These are phyloP conservation scores for Nicotiana knightiana DNA, from an alignment of 257 asterid genomes.

Conservation along the genomic window DNA sequence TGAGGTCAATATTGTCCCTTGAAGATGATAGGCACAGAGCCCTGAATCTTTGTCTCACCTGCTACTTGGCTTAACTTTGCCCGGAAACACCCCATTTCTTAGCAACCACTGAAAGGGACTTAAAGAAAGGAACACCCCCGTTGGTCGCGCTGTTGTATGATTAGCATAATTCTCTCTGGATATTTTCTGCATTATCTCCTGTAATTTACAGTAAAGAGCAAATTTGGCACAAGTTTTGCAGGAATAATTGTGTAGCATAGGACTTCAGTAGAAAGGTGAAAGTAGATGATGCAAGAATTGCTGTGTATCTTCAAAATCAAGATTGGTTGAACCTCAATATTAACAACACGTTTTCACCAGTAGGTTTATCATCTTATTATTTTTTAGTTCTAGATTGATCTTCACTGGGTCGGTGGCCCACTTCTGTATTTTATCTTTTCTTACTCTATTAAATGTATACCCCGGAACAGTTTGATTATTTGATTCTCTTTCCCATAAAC, in stretches of 20 bases:
- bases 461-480: slow-evolving; percentile 1
- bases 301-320: slow-evolving; percentile 54
- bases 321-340: slow-evolving; percentile 54
- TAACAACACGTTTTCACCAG: slow-evolving; percentile 43
- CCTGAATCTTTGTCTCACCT: slow-evolving; percentile 37
- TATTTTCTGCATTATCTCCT: slow-evolving; percentile 47
- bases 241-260: slow-evolving; percentile 78
- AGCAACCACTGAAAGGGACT: slow-evolving; percentile 32
- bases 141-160: slow-evolving; percentile 79
- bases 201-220: slow-evolving; percentile 64
- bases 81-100: slow-evolving; percentile 25
- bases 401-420: slow-evolving; percentile 11
- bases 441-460: neutral
- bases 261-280: slow-evolving; percentile 49
- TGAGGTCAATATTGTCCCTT: slow-evolving; percentile 29
- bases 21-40: slow-evolving; percentile 40
- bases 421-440: slow-evolving; percentile 15
- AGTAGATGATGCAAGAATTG: slow-evolving; percentile 52
- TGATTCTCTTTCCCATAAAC: neutral
- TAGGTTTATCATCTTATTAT: slow-evolving; percentile 15
- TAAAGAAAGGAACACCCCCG: slow-evolving; percentile 34
- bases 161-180: slow-evolving; percentile 52
- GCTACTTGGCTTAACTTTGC: slow-evolving; percentile 22
- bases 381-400: neutral
- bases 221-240: slow-evolving; percentile 83